Base-by-base conservation (phyloP, 257 asterid species). In the Capsicum chinense region DNA sequence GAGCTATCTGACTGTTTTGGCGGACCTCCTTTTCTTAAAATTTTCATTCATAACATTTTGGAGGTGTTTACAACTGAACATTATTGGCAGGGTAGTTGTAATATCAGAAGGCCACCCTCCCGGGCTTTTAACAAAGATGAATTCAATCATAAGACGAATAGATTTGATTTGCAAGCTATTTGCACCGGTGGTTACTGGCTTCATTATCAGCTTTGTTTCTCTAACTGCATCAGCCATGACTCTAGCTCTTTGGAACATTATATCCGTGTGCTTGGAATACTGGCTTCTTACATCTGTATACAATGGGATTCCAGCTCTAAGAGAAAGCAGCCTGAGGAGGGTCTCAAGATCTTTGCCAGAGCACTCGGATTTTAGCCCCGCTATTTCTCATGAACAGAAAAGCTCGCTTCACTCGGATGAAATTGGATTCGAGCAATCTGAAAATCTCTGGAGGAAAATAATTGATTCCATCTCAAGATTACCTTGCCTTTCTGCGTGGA, bases 161-260 rank as follows among this genome's bases (percentile, higher is more conserved):
- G 99, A 96, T 85, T 91, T 94, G 64, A 44, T 81, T 19, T 91
- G 98, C 97, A 94, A 90, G 86, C 79, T 96, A 80, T 88, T 91
- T 42, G 98, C 98, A n/a, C 98, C 98, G 12, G 97, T 93, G 7
- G 86, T 88, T 19, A 33, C 91, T 2, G 99, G 99, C 66, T 92
- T 94, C 91, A 91, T 96, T 17, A 92, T 96, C 87, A 96, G 98
- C 82, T 94, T 96, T 42, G 88, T 92, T 56, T 94, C 99, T 8
- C 89, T 94, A 68, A 91, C 89, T 11, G 98, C 97, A 68, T 94
- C 98, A 0, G 98, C 99, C 42, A n/a, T 87, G 88, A 48, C 93
- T 12, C 88, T 94, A n/a, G 93, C 88, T 9, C 86, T 92, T 35
- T 92, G 98, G 97, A 95, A 95, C 33, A 6, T 94, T 16, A 48